Evolutionary conservation across 176 grass and related monocot species (phyloP).

Genomic region (Oryza coarctata): DNA sequence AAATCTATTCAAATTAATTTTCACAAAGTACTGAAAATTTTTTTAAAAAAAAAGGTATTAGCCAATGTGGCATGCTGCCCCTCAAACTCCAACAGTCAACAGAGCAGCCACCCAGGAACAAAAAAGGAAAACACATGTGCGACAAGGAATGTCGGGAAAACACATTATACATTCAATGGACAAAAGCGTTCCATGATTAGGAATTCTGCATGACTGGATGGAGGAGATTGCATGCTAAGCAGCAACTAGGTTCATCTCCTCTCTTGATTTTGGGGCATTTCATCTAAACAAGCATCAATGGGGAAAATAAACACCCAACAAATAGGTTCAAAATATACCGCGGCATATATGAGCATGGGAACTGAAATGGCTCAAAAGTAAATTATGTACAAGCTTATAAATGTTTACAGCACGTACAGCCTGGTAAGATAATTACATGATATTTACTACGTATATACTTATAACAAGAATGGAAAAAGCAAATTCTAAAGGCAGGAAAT

Average conservation of each 20-base stretch:
- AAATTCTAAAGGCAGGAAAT: neutral
- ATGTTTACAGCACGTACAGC: neutral
- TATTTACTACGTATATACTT: neutral
- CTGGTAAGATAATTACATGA: neutral
- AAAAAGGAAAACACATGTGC: no score
- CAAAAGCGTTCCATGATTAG: no score
- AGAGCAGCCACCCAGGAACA: no score
- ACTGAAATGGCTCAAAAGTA: neutral
- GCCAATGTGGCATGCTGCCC: no score
- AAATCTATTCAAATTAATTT: no score
- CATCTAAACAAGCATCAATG: neutral
- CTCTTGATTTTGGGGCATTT: neutral
- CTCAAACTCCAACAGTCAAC: no score
- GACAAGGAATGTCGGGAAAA: no score
- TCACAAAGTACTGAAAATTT: no score
- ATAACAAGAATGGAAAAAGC: neutral
- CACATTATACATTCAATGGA: no score
- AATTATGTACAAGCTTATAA: neutral
- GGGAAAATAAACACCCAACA: neutral
- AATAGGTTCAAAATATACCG: neutral
- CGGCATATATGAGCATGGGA: neutral
- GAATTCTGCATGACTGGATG: neutral
- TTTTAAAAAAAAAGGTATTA: no score
- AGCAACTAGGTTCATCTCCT: neutral
- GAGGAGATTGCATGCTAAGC: neutral